These are phyloP conservation scores for Marasmius sp. DNA, from an alignment of 1,284 basidiomycete species.

Conservation along the genomic window DNA sequence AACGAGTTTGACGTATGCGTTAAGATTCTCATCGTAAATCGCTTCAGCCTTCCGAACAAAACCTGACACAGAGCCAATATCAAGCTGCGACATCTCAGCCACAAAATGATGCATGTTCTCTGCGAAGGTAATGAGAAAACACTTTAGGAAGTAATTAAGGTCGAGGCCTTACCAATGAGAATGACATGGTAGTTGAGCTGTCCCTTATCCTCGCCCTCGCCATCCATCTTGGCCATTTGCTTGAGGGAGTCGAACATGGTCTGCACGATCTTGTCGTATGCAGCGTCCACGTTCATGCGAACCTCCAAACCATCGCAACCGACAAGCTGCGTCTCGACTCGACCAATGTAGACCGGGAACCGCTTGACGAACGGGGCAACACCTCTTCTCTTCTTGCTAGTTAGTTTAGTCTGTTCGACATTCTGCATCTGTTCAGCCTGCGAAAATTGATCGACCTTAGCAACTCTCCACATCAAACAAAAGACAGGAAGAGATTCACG, in stretches of 20 bases:
- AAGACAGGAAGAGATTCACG: conserved; percentile 48
- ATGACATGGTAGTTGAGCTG: conserved; percentile 96
- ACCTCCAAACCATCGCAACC: conserved; percentile 78
- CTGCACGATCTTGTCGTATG: conserved; percentile 87
- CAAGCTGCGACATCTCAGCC: conserved; percentile 72
- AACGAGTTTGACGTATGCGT: conserved; percentile 85
- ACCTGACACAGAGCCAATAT: conserved; percentile 64
- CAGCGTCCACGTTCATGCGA: conserved; percentile 74
- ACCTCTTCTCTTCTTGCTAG: conserved; percentile 89
- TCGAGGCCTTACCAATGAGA: conserved; percentile 75
- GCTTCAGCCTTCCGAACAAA: conserved; percentile 78
- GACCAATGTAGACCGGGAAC: conserved; percentile 87
- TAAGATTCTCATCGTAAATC: conserved; percentile 87
- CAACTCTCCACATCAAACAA: neutral
- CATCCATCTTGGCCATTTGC: conserved; percentile 92
- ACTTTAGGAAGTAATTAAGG: neutral
- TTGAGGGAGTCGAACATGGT: conserved; percentile 92
- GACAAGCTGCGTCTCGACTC: conserved; percentile 86
- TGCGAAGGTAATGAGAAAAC: conserved; percentile 28
- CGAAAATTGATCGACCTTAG: conserved; percentile 5
- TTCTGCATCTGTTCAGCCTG: conserved; percentile 86
- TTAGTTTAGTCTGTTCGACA: conserved; percentile 90
- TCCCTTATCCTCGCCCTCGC: conserved; percentile 91
- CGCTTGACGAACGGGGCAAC: conserved; percentile 92
- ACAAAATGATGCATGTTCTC: conserved; percentile 97